Evolutionary conservation across 2,329 filamentous ascomycete species (phyloP).

Genomic region (Penicillium sp.): DNA sequence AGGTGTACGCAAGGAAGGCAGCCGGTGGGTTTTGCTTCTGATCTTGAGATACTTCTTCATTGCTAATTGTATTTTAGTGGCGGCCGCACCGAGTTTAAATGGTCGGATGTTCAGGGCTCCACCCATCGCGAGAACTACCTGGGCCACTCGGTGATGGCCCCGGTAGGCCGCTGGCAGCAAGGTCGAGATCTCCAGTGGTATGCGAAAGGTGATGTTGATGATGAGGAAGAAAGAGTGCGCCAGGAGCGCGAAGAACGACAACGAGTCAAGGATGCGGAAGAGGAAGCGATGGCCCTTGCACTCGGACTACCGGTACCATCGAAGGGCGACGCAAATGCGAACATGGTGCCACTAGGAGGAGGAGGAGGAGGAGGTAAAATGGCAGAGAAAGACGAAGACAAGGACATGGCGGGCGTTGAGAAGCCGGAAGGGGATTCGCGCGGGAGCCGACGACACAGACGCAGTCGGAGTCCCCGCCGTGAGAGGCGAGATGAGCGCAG

Average conservation of each 20-base stretch:
- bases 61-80: constrained; percentile 55
- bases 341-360: constrained; percentile 59
- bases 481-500: constrained; percentile 31
- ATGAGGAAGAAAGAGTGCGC: constrained; percentile 47
- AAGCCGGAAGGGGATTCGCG: constrained; percentile 21
- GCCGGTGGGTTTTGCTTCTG: constrained; percentile 53
- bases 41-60: neutral
- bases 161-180: constrained; percentile 89
- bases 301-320: constrained; percentile 74
- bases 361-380: constrained; percentile 48
- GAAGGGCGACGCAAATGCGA: constrained; percentile 64
- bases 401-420: constrained; percentile 28
- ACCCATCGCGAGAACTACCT: constrained; percentile 87
- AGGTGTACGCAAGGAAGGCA: constrained; percentile 85
- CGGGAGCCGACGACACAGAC: constrained; percentile 27
- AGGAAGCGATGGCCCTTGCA: constrained; percentile 82
- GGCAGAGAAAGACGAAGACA: constrained; percentile 38
- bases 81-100: constrained; percentile 88
- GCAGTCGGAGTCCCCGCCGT: constrained; percentile 33
- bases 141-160: constrained; percentile 87
- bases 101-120: constrained; percentile 89
- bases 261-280: constrained; percentile 84
- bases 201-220: constrained; percentile 56
- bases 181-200: constrained; percentile 69
- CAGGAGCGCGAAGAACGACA: constrained; percentile 73